phyloP scores from a whole-genome alignment of 208 protist species.

The Plasmodiophora brassicae region DNA sequence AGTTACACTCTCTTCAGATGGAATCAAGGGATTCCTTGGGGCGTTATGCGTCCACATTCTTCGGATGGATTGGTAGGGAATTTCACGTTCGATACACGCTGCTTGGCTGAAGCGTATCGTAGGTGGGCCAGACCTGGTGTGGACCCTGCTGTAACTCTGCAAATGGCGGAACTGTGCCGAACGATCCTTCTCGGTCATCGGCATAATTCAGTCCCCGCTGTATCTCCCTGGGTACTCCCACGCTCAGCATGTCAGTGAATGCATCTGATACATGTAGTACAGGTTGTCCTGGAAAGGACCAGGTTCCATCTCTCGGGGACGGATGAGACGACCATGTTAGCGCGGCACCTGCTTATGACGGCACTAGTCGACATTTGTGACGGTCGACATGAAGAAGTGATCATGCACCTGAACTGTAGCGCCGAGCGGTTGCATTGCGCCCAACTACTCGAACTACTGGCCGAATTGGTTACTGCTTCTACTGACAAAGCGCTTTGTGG shows the following conservation, averaged over 20 bases:
- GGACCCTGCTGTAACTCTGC: background rate
- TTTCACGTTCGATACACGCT: background rate
- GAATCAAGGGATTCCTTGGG: too few relatives aligned
- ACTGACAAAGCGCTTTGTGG: background rate
- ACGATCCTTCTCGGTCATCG: background rate
- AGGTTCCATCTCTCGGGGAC: background rate
- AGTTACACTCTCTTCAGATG: too few relatives aligned
- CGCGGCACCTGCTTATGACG: background rate
- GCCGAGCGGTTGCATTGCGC: background rate
- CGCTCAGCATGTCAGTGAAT: background rate
- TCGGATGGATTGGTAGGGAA: background rate
- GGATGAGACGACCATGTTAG: background rate
- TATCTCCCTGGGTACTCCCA: background rate
- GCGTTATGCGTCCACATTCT: background rate
- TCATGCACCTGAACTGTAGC: background rate
- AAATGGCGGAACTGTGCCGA: background rate
- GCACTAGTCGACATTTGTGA: background rate
- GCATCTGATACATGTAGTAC: background rate
- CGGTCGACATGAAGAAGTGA: background rate
- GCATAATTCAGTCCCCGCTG: background rate
- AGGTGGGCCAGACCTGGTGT: slow-evolving; percentile 1
- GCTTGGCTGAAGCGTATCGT: background rate
- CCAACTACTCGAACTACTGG: slow-evolving; percentile 3
- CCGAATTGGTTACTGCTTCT: background rate
- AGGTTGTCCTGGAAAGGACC: background rate